Base-by-base conservation (phyloP, 768 basidiomycete genomes). In the Lactarius hengduanensis region DNA sequence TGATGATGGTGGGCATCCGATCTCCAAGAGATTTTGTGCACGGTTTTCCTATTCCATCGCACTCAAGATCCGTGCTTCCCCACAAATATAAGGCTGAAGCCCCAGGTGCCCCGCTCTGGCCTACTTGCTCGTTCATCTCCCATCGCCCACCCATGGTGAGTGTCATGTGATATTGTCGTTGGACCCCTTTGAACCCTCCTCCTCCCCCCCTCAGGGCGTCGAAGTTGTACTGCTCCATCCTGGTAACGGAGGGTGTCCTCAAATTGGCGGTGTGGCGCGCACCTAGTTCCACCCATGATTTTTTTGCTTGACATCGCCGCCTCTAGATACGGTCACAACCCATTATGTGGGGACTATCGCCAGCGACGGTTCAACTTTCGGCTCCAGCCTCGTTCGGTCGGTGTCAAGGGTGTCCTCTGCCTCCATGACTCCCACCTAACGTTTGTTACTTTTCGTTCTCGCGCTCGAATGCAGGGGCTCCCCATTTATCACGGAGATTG, bases 141-240 rank as follows among this genome's bases (percentile, higher is more conserved):
- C 54, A 56, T 43, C 20, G 34, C 30, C 20, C 34, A 32, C 16
- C 38, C 34, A 64, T 64, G 63, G 63, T 64, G 45, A 50, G 57
- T 34, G 2, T 22, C 45, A 4, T 45, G 40, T 20, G 20, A n/a
- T n/a, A 3, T 58, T 9, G 11, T 56, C 15, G 36, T 18, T 40
- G 38, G 30, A 45, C 43, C 22, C 57, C 30, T 61, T 32, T 61
- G 26, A 53, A 45, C 28, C 18, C 58, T 38, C 64, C 30, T n/a
- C n/a, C n/a, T n/a, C n/a, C n/a, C n/a, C n/a, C n/a, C n/a, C n/a
- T 32, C 68, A 92, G 91, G 91, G 91, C 76, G 90, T 93, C 69
- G 83, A 79, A 55, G 79, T 94, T 72, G 80, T 90, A 64, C 75
- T 75, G 54, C 71, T 90, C 70, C 63, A 72, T 22, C 70, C 81